Base-by-base conservation (phyloP, 2,329 filamentous ascomycete genomes). In the Talaromyces sp. region DNA sequence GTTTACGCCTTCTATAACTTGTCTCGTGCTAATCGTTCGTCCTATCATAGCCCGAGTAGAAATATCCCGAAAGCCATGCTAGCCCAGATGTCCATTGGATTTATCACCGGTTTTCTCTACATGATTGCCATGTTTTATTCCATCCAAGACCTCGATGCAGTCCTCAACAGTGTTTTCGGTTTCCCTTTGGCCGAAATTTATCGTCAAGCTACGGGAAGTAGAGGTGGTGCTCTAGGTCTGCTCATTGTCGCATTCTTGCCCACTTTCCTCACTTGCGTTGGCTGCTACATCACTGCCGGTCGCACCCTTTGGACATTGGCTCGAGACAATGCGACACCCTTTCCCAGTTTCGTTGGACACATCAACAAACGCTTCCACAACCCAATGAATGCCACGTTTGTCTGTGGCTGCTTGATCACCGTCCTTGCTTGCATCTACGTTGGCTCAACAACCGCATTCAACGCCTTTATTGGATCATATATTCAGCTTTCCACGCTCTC, bases 281-380 rank as follows among this genome's bases (percentile, higher is more conserved):
- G 84, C 9, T 79, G 76, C 61, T 85, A 83, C 68, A 81, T 86
- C 61, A 85, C 83, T 1, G 75, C 78, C 0, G 82, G 84, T n/a
- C 80, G 85, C 7, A 84, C 82, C 60, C 75, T 87, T 2, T 88
- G 84, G 84, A 74, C 73, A 10, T 65, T 76, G 33, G 81, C 83
- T 37, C 80, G 84, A 33, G 84, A 87, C 67, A 79, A 81, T 39
- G 84, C 84, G 2, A 84, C 84, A 2, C 84, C 84, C 0, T 81
- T 84, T 65, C 76, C 79, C 1, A 57, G 65, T 10, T 73, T 81
- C 69, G 80, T 86, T 59, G 73, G 78, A n/a, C 69, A 66, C 17
- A 82, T 87, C 63, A 79, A 81, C 67, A 74, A 77, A 61, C 70
- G 62, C 1, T 78, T 84, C 57, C 81, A 82, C 56, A 85, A 84